Conservation (phyloP, 1,139 yeast species). For the Yamadazyma friedrichii region DNA sequence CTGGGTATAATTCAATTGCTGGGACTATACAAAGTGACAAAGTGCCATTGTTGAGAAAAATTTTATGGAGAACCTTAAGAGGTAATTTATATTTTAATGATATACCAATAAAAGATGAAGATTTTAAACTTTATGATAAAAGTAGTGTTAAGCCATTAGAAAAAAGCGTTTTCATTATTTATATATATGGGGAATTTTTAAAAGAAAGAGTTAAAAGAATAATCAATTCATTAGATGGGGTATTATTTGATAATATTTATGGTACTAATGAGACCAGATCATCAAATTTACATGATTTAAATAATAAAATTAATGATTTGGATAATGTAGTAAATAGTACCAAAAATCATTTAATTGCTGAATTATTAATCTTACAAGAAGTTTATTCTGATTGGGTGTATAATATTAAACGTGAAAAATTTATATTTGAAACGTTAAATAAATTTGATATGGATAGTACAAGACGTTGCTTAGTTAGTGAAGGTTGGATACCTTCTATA, state of each 20-base stretch:
- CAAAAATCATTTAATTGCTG: constrained; percentile 65
- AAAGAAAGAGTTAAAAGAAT: constrained; percentile 68
- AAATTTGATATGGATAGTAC: constrained; percentile 81
- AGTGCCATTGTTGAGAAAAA: constrained; percentile 46
- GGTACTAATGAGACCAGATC: constrained; percentile 52
- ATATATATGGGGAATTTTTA: constrained; percentile 82
- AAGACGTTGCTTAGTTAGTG: constrained; percentile 89
- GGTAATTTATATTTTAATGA: constrained; percentile 55
- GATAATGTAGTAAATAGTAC: constrained; percentile 67
- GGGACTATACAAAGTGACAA: constrained; percentile 49
- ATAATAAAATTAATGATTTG: constrained; percentile 47
- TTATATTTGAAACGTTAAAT: constrained; percentile 74
- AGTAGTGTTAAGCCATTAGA: constrained; percentile 43
- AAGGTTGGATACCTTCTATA: constrained; percentile 83
- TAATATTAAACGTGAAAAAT: constrained; percentile 65
- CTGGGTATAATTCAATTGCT: constrained; percentile 46
- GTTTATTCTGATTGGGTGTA: constrained; percentile 33
- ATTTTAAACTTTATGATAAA: constrained; percentile 23
- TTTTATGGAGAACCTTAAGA: constrained; percentile 54
- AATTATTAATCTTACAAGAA: constrained; percentile 68
- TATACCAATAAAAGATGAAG: constrained; percentile 37
- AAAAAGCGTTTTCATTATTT: constrained; percentile 78
- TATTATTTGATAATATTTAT: constrained; percentile 61
- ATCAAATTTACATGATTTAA: constrained; percentile 59
- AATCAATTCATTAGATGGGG: constrained; percentile 82